Percentiles rank a stretch among this genome's conserved stretches.
These are phyloP conservation scores for Penicillium herquei DNA, from an alignment of 495 filamentous ascomycete species.

Conservation along the genomic window DNA sequence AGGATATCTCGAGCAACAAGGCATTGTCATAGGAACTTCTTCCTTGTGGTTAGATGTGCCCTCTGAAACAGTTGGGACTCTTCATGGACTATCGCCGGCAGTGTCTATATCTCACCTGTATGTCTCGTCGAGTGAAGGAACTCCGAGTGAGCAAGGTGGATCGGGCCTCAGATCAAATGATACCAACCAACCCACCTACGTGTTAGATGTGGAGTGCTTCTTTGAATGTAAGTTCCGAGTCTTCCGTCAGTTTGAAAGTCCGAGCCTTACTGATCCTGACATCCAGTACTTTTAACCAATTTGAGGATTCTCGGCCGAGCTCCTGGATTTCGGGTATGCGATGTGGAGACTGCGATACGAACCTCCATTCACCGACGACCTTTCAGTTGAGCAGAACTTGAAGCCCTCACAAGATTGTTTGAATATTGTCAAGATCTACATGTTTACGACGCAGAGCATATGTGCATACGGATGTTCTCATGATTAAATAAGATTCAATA, in stretches of 20 bases:
- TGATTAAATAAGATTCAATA: not conserved
- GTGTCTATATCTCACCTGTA: slow-evolving; percentile 12
- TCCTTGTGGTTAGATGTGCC: slow-evolving; percentile 22
- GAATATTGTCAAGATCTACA: too few species aligned
- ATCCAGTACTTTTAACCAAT: slow-evolving; percentile 22
- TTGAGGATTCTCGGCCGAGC: slow-evolving; percentile 27
- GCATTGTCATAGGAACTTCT: slow-evolving; percentile 18
- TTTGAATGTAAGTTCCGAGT: slow-evolving; percentile 25
- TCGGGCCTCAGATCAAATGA: not conserved
- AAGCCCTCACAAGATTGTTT: not conserved
- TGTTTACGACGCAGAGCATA: too few species aligned
- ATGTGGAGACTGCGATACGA: slow-evolving; percentile 28
- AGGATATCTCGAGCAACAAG: slow-evolving; percentile 23
- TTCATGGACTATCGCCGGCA: slow-evolving; percentile 19
- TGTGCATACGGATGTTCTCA: too few species aligned
- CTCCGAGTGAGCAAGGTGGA: not conserved
- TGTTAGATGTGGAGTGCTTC: slow-evolving; percentile 28
- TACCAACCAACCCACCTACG: slow-evolving; percentile 11
- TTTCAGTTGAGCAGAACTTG: not conserved
- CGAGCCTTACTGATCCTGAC: not conserved
- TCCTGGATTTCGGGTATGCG: slow-evolving; percentile 24
- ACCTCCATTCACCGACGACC: slow-evolving; percentile 17
- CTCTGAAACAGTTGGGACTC: slow-evolving; percentile 6
- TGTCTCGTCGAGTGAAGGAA: slow-evolving; percentile 6
- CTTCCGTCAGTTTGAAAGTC: not conserved